Evolutionary conservation across 257 asterid genomes (phyloP).

Genomic region (Penstemon newberryi): DNA sequence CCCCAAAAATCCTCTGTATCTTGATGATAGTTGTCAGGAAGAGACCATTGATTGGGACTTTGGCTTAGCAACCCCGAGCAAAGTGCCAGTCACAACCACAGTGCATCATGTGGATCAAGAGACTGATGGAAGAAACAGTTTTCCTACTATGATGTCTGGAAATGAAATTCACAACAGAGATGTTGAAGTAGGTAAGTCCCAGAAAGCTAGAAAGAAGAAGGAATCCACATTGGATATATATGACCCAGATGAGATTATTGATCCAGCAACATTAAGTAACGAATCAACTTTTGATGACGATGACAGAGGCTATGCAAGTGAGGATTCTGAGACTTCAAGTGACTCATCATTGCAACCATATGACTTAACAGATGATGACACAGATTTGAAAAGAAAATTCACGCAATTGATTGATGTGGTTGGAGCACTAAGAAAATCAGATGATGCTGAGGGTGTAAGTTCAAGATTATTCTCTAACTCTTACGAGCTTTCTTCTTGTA

Average conservation of each 20-base stretch:
- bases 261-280: slow-evolving; percentile 61
- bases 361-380: slow-evolving; percentile 81
- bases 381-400: slow-evolving; percentile 69
- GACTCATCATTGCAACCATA: slow-evolving; percentile 77
- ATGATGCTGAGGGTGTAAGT: slow-evolving; percentile 94
- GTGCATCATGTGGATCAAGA: slow-evolving; percentile 34
- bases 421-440: slow-evolving; percentile 84
- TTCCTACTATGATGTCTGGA: slow-evolving; percentile 29
- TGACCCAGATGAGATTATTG: slow-evolving; percentile 90
- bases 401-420: slow-evolving; percentile 91
- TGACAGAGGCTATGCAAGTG: slow-evolving; percentile 62
- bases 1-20: slow-evolving; percentile 91
- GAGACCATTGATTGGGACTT: slow-evolving; percentile 88
- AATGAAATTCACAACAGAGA: slow-evolving; percentile 37
- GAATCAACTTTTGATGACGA: slow-evolving; percentile 48
- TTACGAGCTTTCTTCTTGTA: slow-evolving; percentile 11
- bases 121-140: slow-evolving; percentile 34
- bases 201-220: slow-evolving; percentile 42
- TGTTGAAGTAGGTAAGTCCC: slow-evolving; percentile 28
- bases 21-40: slow-evolving; percentile 69
- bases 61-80: slow-evolving; percentile 49
- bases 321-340: slow-evolving; percentile 65
- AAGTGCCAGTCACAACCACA: slow-evolving; percentile 30
- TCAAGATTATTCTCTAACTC: slow-evolving; percentile 22
- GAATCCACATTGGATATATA: slow-evolving; percentile 39